A percentile compares a stretch with the other conserved stretches of the same genome.
Evolutionary conservation across 1,139 yeast genomes (phyloP).

Genomic region (Pichia sp.): DNA sequence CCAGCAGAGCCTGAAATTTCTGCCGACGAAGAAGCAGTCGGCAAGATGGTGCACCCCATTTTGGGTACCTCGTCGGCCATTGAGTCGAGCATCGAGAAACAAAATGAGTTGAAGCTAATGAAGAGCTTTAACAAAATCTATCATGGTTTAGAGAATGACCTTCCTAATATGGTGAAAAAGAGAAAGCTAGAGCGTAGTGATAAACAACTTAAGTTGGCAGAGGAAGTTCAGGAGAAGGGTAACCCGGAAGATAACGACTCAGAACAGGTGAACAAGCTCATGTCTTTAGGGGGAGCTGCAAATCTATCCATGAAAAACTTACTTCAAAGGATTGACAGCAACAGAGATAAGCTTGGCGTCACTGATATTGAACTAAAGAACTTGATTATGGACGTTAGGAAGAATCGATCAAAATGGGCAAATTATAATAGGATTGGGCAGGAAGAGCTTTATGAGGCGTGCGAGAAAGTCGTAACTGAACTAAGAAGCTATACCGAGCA

Average conservation of each 20-base stretch:
- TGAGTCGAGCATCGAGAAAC: constrained; percentile 26
- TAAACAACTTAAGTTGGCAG: constrained; percentile 48
- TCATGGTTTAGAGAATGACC: constrained; percentile 79
- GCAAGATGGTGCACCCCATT: constrained; percentile 27
- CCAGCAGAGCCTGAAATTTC: constrained; percentile 21
- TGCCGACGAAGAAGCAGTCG: constrained; percentile 25
- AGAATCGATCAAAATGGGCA: constrained; percentile 95
- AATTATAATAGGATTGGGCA: constrained; percentile 93
- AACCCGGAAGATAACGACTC: constrained; percentile 16
- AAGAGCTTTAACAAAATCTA: constrained; percentile 55
- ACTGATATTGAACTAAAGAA: constrained; percentile 84
- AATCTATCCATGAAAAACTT: constrained; percentile 77
- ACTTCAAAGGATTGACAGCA: constrained; percentile 66
- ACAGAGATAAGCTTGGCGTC: constrained; percentile 64
- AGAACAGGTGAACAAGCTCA: constrained; percentile 27
- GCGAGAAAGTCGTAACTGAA: constrained; percentile 90
- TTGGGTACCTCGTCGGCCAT: constrained; percentile 29
- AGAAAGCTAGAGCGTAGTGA: constrained; percentile 77
- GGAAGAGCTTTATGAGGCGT: constrained; percentile 94
- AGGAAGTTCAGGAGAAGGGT: constrained; percentile 10
- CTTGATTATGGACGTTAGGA: constrained; percentile 84
- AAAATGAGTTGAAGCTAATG: constrained; percentile 31
- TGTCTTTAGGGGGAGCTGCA: constrained; percentile 71
- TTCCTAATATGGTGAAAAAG: constrained; percentile 70
- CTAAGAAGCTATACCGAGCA: constrained; percentile 91